Evolutionary conservation across 2,329 filamentous ascomycete species (phyloP), one percentile per base, ranked within the genome.

Genomic region (Arthrobotrys conoides): DNA sequence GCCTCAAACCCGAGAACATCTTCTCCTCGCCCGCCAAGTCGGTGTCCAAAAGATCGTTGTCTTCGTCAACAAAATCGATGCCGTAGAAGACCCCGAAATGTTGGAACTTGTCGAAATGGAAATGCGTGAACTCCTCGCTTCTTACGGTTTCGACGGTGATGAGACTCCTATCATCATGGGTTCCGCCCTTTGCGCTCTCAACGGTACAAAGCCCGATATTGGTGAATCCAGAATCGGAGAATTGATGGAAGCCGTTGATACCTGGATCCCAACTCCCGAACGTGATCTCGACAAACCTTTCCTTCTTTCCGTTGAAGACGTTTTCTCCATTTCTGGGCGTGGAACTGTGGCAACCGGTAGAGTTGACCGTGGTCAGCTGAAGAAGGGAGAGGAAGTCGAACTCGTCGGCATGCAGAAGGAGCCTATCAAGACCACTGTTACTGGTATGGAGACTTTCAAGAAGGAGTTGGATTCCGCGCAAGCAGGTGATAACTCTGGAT

Each of bases 41-140:
- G 96, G 96, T 89, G 93, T 99, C 82, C 93, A 98, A 89, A 93
- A 91, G 87, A 95, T 98, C 82, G 96, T 99, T 81, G 96, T 99
- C 83, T 99, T 99, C 85, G 96, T 99, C 86, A 99, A 99, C 92
- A 99, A 99, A 90, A 90, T 98, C 85, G 96, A 99, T 86, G 93
- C 94, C 81, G 90, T 99, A 80, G 95, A 98, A 83, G 96, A 99
- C 88, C 92, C 93, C 80, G 96, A 99, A 87, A 99, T 99, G 96
- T 90, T 99, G 90, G 96, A 99, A 88, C 93, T 99, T 77, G 96
- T 99, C 85, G 96, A 99, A 90, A 97, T 99, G 92, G 96, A 99
- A 88, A 99, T 99, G 96, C 93, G 96, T 84, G 96, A 99, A 87
- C 91, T 99, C 71, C 91, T 99, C 79, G 90, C 84, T 83, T 91